Evolutionary conservation across 768 basidiomycete species (phyloP), one percentile per base, ranked within the genome.

Genomic region (Boletus fagicola): DNA sequence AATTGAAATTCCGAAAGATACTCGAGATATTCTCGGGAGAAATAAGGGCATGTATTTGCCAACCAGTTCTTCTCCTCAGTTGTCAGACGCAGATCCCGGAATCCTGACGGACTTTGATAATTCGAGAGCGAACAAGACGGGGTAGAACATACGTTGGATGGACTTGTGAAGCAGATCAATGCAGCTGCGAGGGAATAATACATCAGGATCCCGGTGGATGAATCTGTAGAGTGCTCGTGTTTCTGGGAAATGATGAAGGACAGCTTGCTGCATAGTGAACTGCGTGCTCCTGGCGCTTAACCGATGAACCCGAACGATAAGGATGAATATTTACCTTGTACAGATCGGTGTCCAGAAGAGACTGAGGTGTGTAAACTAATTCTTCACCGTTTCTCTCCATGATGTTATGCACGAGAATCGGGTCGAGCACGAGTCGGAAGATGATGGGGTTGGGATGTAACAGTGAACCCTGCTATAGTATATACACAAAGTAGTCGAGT

Each of bases 241-340:
- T 44, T 84, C 74, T n/a, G 87, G 88, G 66, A 94, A 95, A 59
- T 87, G 85, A 22, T 82, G 79, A 55, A 87, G 65, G 24, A 98
- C 85, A 0, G 93, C 94, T 74, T 95, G 90, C 75, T 98, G 96
- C 96, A 97, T 98, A 0, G 94, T 91, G 47, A 97, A 78, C 92
- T 96, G 56, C 15, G 31, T 31, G 30, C 9, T 36, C 7, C 10
- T 2, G 26, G 20, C 4, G 39, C 44, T 53, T 45, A n/a, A 49
- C n/a, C 26, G 15, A 44, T 22, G 12, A 33, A 10, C 20, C 13
- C 1, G 46, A 22, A 39, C 9, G 16, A 35, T 42, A 26, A 48
- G 28, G 20, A 31, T 33, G 53, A n/a, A 42, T 45, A 18, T 58
- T 45, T 51, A 87, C 93, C 83, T 96, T 98, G 83, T 98, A 98